phyloP scores from a whole-genome alignment of 2,329 filamentous ascomycete species.

The Uncinocarpus reesii region DNA sequence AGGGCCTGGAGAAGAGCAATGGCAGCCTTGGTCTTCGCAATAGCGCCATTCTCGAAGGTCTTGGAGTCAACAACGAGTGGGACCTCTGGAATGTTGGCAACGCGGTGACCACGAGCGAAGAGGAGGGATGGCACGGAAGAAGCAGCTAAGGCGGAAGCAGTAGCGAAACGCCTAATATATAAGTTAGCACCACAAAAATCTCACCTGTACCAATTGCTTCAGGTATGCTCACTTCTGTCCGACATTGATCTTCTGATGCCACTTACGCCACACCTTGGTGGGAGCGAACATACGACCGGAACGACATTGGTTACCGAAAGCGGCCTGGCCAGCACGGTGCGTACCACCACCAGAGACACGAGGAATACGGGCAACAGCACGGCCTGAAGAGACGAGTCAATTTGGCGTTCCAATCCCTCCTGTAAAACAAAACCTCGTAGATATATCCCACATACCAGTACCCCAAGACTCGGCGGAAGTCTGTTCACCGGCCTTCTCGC shows the following conservation, averaged over 20 bases:
- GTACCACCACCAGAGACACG: slow-evolving; percentile 99
- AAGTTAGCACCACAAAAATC: slow-evolving; percentile 15
- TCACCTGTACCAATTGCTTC: background rate
- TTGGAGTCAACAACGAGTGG: slow-evolving; percentile 91
- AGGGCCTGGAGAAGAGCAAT: slow-evolving; percentile 79
- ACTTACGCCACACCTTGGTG: slow-evolving; percentile 99
- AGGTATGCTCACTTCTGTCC: slow-evolving; percentile 65
- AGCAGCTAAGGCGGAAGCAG: slow-evolving; percentile 91
- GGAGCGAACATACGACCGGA: slow-evolving; percentile 99
- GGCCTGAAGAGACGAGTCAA: slow-evolving; percentile 49
- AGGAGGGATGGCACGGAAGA: slow-evolving; percentile 91
- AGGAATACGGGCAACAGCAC: slow-evolving; percentile 99
- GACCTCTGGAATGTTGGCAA: slow-evolving; percentile 86
- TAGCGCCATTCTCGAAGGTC: slow-evolving; percentile 66
- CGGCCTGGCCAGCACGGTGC: slow-evolving; percentile 98
- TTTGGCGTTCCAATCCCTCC: slow-evolving; percentile 12
- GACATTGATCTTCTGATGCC: slow-evolving; percentile 99
- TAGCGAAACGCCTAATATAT: slow-evolving; percentile 72
- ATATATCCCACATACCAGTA: slow-evolving; percentile 65
- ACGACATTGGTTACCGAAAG: slow-evolving; percentile 99
- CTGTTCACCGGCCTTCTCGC: slow-evolving; percentile 99
- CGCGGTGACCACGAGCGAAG: slow-evolving; percentile 91
- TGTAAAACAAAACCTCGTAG: slow-evolving; percentile 14
- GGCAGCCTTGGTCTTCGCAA: slow-evolving; percentile 82
- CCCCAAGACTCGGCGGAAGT: slow-evolving; percentile 99